Evolutionary conservation across 2,329 filamentous ascomycete species (phyloP), one percentile per base, ranked within the genome.

Genomic region (Cryphonectria carpinicola): DNA sequence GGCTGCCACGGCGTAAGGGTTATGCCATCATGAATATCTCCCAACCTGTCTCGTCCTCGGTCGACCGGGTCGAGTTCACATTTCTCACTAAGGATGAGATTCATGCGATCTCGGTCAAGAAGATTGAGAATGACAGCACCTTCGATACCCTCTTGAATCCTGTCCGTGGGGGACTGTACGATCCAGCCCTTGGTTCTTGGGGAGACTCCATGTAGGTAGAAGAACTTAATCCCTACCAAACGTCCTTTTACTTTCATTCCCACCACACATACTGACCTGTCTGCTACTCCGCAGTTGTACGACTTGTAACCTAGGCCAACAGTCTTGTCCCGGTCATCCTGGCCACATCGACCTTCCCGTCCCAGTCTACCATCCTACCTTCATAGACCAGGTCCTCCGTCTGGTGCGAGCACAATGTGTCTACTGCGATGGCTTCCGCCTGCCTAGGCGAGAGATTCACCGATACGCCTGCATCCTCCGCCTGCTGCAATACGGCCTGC

Each of bases 271-370:
- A 56, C 64, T 52, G 28, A 28, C 32, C 58, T 60, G 17, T 43
- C 28, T 28, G 54, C 37, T 39, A 4, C 65, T 63, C 13, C 56
- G 39, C 76, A 97, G 94, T 78, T 99, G 96, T 83, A 88, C 94
- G 76, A 99, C 96, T 80, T 99, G 96, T 83, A 93, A 95, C 75
- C 87, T 97, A 75, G 92, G 91, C 77, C 91, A 90, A 73, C 88
- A 90, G 78, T 89, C 89, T 76, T 99, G 97, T 80, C 94, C 95
- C 8, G 97, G 97, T 70, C 97, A 99, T 83, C 89, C 92, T 71
- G 97, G 96, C 67, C 96, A 99, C 79, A 97, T 99, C 80, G 94
- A 98, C 76, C 90, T 99, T 17, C 95, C 96, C 19, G 92, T 95
- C 17, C 93, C 93, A 63, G 93, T 98, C 67, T 99, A 98, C 80